A percentile compares a stretch with the other conserved stretches of the same genome.
These are phyloP conservation scores for Entomortierella lignicola DNA, from an alignment of 192 early-diverging fungal species.

Conservation along the genomic window DNA sequence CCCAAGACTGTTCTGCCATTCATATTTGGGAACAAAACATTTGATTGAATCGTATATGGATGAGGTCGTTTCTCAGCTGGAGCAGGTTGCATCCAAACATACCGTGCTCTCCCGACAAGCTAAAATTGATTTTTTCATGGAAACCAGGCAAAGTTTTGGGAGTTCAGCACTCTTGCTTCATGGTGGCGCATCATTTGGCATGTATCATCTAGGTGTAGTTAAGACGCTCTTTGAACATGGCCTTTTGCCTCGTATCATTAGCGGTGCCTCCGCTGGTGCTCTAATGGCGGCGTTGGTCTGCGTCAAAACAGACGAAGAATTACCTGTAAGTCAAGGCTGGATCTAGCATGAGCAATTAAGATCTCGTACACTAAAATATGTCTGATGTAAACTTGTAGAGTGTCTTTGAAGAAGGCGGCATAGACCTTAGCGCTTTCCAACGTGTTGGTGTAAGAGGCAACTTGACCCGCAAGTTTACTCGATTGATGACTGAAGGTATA, in stretches of 20 bases:
- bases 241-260: constrained; percentile 78
- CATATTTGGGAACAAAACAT: constrained; percentile 75
- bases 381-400: background rate
- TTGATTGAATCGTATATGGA: constrained; percentile 83
- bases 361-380: too few species aligned
- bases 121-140: constrained; percentile 77
- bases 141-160: constrained; percentile 82
- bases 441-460: constrained; percentile 68
- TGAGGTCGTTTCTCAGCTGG: constrained; percentile 69
- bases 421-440: constrained; percentile 75
- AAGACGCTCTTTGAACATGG: constrained; percentile 75
- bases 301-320: constrained; percentile 79
- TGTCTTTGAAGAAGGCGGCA: constrained; percentile 59
- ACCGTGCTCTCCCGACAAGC: constrained; percentile 57
- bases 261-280: constrained; percentile 80
- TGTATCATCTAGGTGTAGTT: constrained; percentile 83
- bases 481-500: constrained; percentile 74
- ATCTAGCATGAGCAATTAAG: too few species aligned
- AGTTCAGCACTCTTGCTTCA: constrained; percentile 78
- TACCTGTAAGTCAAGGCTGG: constrained; percentile 59
- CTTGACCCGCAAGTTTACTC: constrained; percentile 69
- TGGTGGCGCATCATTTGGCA: constrained; percentile 77
- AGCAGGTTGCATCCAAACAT: constrained; percentile 62
- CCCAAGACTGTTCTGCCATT: constrained; percentile 65
- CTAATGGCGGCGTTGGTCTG: constrained; percentile 82